phyloP scores from a whole-genome alignment of 1,139 yeast genomes.

The Yamadazyma diospyri region DNA sequence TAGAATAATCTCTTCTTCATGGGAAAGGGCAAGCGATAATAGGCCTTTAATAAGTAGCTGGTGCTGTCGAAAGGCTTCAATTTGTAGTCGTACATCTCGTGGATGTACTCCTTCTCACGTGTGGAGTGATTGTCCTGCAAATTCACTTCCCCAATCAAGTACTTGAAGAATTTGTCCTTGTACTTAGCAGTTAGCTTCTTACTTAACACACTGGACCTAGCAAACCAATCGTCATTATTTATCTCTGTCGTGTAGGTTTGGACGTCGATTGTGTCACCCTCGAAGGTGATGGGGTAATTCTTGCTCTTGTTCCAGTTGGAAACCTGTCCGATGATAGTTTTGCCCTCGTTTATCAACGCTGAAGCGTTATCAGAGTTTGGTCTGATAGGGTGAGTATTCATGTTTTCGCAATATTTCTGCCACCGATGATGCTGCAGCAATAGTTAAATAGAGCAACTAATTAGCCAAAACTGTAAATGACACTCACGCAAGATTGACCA shows the following conservation, averaged over 20 bases:
- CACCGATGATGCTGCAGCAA: too few relatives aligned
- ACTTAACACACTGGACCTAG: conserved; percentile 11
- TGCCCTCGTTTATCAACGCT: conserved; percentile 7
- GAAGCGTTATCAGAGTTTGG: conserved; percentile 2
- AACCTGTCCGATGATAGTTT: conserved; percentile 9
- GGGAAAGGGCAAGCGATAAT: conserved; percentile 50
- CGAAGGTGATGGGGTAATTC: conserved; percentile 8
- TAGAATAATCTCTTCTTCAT: conserved; percentile 52
- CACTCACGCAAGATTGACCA: too few relatives aligned
- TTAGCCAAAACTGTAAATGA: too few relatives aligned
- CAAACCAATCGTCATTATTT: conserved; percentile 13
- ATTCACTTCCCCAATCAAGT: conserved; percentile 16
- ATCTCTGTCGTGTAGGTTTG: conserved; percentile 6
- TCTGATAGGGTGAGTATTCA: conserved; percentile 7
- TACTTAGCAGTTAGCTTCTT: conserved; percentile 7
- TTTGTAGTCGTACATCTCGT: conserved; percentile 25
- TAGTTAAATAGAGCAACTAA: too few relatives aligned
- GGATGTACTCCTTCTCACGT: conserved; percentile 32
- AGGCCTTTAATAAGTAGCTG: conserved; percentile 26
- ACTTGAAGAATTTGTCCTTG: conserved; percentile 11
- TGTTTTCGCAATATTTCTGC: conserved; percentile 1
- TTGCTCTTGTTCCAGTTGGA: conserved; percentile 15
- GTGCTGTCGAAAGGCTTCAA: conserved; percentile 14
- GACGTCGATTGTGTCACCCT: conserved; percentile 5
- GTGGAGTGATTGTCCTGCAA: conserved; percentile 27